Percentiles rank a stretch among this genome's conserved stretches.
phyloP scores from a whole-genome alignment of 208 protist species.

The Trypanosoma lewisi region DNA sequence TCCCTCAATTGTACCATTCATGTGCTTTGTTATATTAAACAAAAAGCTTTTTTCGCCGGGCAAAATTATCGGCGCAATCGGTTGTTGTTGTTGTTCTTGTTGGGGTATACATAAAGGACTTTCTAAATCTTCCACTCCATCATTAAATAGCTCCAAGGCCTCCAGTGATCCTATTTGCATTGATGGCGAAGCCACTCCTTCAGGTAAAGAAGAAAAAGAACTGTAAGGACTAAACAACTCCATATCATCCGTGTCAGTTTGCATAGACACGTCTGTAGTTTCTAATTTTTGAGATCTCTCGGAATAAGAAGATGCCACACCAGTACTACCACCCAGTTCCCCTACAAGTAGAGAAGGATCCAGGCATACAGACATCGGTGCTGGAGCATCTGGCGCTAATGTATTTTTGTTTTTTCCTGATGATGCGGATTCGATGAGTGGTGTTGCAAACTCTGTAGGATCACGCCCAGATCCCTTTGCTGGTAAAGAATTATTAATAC shows the following conservation, averaged over 20 bases:
- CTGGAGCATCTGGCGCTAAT: background rate
- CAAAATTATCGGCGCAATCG: background rate
- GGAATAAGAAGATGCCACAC: too few species aligned
- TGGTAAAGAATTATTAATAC: conserved; percentile 7
- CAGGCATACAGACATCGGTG: too few species aligned
- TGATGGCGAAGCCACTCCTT: too few species aligned
- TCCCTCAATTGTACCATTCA: conserved; percentile 9
- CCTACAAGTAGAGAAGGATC: too few species aligned
- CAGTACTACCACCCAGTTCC: too few species aligned
- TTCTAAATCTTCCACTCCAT: background rate
- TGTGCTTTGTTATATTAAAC: conserved; percentile 9
- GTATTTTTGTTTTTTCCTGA: too few species aligned
- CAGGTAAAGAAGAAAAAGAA: background rate
- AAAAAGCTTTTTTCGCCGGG: background rate
- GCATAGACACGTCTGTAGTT: background rate
- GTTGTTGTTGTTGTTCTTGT: too few species aligned
- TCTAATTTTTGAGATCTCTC: too few species aligned
- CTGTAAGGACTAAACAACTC: conserved; percentile 16
- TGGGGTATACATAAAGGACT: background rate
- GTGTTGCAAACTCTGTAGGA: too few species aligned
- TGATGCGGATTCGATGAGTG: too few species aligned
- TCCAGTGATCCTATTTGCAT: conserved; percentile 21
- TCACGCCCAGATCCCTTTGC: background rate
- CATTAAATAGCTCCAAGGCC: background rate
- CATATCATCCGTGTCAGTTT: background rate